Evolutionary conservation across 768 basidiomycete genomes (phyloP), one percentile per base, ranked within the genome.

Genomic region (Lactarius tabidus): DNA sequence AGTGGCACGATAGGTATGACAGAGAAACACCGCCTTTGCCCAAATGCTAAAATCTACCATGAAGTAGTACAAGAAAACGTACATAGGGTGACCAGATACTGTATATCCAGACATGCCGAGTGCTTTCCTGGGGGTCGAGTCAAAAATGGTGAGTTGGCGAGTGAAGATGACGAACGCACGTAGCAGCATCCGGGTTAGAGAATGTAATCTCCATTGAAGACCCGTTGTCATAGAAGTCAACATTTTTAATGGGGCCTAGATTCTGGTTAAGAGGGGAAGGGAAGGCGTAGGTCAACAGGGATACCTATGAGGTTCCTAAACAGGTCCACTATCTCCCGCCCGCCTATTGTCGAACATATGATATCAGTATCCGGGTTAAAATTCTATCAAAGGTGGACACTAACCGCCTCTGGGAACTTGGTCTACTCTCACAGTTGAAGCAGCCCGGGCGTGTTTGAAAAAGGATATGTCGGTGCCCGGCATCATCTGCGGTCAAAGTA

Each of bases 21-120:
- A n/a, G 26, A 57, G 28, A 20, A 26, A 31, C 15, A 12, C 35
- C 7, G 38, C 39, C 31, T 28, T 38, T 33, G 56, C 60, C 58
- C 9, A 31, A 17, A 39, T n/a, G 23, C 23, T 3, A 8, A 38
- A 48, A 12, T n/a, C 14, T 12, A 6, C 20, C 29, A 10, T 18
- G n/a, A 48, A 31, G 12, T 20, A 23, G 17, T 26, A n/a, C 17
- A 12, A n/a, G 7, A 56, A 26, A 29, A 79, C 86, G 75, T 73
- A 88, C 89, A 86, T 75, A 35, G 81, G 77, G 36, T 77, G 75
- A 36, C 85, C 85, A 29, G 79, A 78, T 23, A 88, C 74, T 26
- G 77, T 81, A 71, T 85, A 87, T 52, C 86, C 84, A 31, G 83
- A 82, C 85, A 89, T 84, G 69, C 84, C 84, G 59, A 89, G 69